A percentile compares a stretch with the other conserved stretches of the same genome.
phyloP scores from a whole-genome alignment of 345 rosid genomes.

The Brassica cretica region DNA sequence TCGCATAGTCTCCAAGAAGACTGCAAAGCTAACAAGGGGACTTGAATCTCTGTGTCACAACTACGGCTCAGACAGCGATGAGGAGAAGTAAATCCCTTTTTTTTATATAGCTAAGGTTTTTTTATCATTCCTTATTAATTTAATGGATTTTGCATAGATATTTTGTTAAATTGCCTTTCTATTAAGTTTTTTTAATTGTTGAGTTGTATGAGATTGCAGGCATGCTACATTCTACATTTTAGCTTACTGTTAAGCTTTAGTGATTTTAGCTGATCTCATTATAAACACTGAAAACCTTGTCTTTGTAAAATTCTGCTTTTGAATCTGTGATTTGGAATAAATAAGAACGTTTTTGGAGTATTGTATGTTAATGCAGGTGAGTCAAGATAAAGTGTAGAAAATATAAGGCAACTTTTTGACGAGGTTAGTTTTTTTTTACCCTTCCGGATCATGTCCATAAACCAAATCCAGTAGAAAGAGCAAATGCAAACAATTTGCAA shows the following conservation, averaged over 20 bases:
- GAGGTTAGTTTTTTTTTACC: neutral
- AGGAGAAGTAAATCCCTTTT: constrained; percentile 20
- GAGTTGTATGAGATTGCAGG: neutral
- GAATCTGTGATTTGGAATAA: too few species aligned
- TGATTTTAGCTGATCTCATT: too few species aligned
- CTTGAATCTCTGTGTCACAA: constrained; percentile 55
- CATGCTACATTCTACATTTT: neutral
- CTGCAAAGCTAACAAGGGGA: constrained; percentile 35
- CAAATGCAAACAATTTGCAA: neutral
- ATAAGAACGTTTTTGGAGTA: too few species aligned
- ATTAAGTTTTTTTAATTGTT: neutral
- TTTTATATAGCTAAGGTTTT: neutral
- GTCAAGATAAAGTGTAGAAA: too few species aligned
- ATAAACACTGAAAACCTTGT: too few species aligned
- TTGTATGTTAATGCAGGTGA: too few species aligned
- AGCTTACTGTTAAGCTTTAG: neutral
- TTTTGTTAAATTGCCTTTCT: neutral
- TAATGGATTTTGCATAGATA: neutral
- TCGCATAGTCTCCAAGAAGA: constrained; percentile 48
- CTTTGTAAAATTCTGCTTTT: too few species aligned
- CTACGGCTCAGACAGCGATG: constrained; percentile 44
- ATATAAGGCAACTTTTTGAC: too few species aligned
- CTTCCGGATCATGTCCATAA: neutral
- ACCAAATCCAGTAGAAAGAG: neutral
- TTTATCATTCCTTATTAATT: neutral